Evolutionary conservation across 257 asterid genomes (phyloP).

Genomic region (Leptodermis oblonga): DNA sequence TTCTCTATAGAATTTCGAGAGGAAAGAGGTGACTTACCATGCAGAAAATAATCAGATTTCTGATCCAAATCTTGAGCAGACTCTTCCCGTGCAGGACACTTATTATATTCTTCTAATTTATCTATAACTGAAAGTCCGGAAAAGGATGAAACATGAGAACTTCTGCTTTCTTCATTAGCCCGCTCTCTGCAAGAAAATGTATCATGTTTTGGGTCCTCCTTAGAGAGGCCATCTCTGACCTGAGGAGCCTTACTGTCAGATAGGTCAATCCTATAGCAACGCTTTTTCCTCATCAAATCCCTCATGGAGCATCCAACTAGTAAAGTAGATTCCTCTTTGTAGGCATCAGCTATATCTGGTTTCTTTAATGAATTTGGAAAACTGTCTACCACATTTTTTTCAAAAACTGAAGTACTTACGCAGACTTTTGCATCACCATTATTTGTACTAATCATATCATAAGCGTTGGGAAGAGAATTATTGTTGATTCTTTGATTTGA

Average conservation of each 20-base stretch:
- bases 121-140: constrained; percentile 22
- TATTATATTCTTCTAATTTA: constrained; percentile 31
- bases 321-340: constrained; percentile 31
- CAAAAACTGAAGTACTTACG: constrained; percentile 23
- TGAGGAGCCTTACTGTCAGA: constrained; percentile 32
- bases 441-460: constrained; percentile 19
- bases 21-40: constrained; percentile 28
- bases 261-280: constrained; percentile 49
- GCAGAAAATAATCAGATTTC: constrained; percentile 23
- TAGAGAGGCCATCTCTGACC: constrained; percentile 21
- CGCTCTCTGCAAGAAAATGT: constrained; percentile 19
- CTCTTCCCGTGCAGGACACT: constrained; percentile 22
- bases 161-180: constrained; percentile 26
- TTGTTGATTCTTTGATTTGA: constrained; percentile 30
- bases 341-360: constrained; percentile 24
- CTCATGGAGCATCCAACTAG: constrained; percentile 61
- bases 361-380: constrained; percentile 24
- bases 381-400: constrained; percentile 34
- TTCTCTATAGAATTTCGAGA: constrained; percentile 27
- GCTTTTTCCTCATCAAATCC: constrained; percentile 84
- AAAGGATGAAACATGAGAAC: constrained; percentile 23
- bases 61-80: constrained; percentile 26
- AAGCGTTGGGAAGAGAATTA: constrained; percentile 29
- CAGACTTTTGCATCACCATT: constrained; percentile 28
- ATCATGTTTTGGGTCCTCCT: constrained; percentile 25